Conservation (phyloP, 2,329 filamentous ascomycete genomes). For the Monosporascus sp. region DNA sequence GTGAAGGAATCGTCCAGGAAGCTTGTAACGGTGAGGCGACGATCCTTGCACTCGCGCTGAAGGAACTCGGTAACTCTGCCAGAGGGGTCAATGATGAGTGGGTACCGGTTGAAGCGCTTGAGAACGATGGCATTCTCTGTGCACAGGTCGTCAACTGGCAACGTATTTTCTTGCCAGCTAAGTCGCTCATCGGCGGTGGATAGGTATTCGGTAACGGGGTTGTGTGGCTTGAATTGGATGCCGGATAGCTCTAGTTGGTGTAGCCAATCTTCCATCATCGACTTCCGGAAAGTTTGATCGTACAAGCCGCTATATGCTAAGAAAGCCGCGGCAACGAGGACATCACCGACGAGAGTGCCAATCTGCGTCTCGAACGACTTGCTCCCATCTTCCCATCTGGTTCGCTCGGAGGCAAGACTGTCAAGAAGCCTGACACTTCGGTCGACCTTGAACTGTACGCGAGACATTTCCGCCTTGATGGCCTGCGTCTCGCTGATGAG, state of each 20-base stretch:
- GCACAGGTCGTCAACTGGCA: conserved; percentile 95
- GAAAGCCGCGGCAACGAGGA: conserved; percentile 94
- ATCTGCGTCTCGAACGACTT: conserved; percentile 98
- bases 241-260: conserved; percentile 91
- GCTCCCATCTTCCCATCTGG: conserved; percentile 94
- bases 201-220: conserved; percentile 91
- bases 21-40: conserved; percentile 91
- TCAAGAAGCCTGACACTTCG: conserved; percentile 91
- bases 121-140: conserved; percentile 98
- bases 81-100: conserved; percentile 95
- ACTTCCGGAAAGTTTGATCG: conserved; percentile 95
- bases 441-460: conserved; percentile 97
- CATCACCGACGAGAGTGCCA: conserved; percentile 90
- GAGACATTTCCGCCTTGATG: conserved; percentile 94
- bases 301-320: conserved; percentile 95
- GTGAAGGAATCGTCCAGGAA: conserved; percentile 98
- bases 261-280: conserved; percentile 96
- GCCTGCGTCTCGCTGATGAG: conserved; percentile 96
- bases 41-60: conserved; percentile 88
- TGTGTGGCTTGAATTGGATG: conserved; percentile 86
- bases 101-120: conserved; percentile 96
- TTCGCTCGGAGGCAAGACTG: conserved; percentile 88
- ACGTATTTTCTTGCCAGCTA: conserved; percentile 86
- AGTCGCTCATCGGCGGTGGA: conserved; percentile 94
- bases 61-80: conserved; percentile 92